Evolutionary conservation across 2,329 filamentous ascomycete genomes (phyloP).

Genomic region (Hypoxylon sp.): DNA sequence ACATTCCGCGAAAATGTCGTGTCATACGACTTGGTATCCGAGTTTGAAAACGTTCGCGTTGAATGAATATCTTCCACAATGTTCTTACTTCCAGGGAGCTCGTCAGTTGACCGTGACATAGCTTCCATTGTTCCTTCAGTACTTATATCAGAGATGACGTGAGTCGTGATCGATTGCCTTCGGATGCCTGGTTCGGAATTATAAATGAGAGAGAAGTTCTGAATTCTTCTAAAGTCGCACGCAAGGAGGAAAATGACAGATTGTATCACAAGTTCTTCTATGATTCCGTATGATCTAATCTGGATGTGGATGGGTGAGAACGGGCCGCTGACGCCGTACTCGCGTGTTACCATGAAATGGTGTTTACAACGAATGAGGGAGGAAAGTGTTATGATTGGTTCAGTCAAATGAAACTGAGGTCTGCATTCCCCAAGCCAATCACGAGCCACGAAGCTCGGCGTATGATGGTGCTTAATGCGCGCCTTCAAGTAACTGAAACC

Average conservation of each 20-base stretch:
- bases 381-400: constrained; percentile 5
- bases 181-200: background rate
- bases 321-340: background rate
- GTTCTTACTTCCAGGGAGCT: background rate
- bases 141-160: background rate
- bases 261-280: background rate
- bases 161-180: background rate
- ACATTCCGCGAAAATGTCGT: constrained; percentile 10
- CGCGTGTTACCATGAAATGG: background rate
- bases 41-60: constrained; percentile 8
- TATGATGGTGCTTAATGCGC: constrained; percentile 8
- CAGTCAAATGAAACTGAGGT: constrained; percentile 6
- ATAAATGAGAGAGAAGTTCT: background rate
- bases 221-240: background rate
- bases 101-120: constrained; percentile 3
- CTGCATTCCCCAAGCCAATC: constrained; percentile 8
- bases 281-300: background rate
- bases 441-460: background rate
- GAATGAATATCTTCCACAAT: constrained; percentile 19
- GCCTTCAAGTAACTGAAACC: background rate
- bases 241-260: background rate
- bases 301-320: background rate
- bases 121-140: background rate
- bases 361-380: background rate
- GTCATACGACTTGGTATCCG: constrained; percentile 16